Percentiles rank a stretch among this genome's conserved stretches.
These are phyloP conservation scores for Dillenia suffruticosa DNA, from an alignment of 164 flowering plant species.

Conservation along the genomic window DNA sequence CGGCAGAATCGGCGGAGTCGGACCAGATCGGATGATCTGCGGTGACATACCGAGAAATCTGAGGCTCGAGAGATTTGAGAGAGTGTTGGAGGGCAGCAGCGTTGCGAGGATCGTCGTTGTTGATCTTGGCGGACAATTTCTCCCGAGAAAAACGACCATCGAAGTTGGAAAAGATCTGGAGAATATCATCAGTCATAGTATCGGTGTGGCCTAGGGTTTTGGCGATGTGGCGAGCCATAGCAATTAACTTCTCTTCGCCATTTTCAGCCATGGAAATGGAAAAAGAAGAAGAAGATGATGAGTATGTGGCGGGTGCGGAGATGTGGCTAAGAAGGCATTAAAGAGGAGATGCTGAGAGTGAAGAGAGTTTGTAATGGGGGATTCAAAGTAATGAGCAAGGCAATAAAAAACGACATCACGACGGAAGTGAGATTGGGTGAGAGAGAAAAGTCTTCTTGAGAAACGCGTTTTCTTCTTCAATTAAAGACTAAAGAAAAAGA, in stretches of 20 bases:
- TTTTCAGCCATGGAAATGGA: conserved; percentile 27
- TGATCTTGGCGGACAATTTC: conserved; percentile 40
- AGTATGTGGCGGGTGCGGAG: too few relatives aligned
- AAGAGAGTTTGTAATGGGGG: background rate
- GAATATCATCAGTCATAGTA: conserved; percentile 77
- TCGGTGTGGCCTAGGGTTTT: conserved; percentile 82
- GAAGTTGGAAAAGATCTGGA: conserved; percentile 82
- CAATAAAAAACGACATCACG: background rate
- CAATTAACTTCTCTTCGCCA: conserved; percentile 85
- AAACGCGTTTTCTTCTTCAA: conserved; percentile 16
- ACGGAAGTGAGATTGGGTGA: background rate
- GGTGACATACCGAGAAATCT: conserved; percentile 52
- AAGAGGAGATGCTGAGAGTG: background rate
- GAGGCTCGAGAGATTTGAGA: conserved; percentile 53
- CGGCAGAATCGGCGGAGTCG: conserved; percentile 57
- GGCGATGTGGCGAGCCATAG: conserved; percentile 91
- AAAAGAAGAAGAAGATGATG: too few relatives aligned
- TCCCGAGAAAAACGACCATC: conserved; percentile 85
- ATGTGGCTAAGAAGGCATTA: background rate
- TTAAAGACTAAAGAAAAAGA: background rate
- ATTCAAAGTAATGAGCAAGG: background rate
- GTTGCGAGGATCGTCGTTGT: conserved; percentile 24
- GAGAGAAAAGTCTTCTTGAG: conserved; percentile 4
- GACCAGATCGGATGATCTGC: conserved; percentile 73
- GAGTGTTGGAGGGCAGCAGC: conserved; percentile 37